Evolutionary conservation across 768 basidiomycete species (phyloP), one percentile per base, ranked within the genome.

Genomic region (Hemileccinum rubropunctum): DNA sequence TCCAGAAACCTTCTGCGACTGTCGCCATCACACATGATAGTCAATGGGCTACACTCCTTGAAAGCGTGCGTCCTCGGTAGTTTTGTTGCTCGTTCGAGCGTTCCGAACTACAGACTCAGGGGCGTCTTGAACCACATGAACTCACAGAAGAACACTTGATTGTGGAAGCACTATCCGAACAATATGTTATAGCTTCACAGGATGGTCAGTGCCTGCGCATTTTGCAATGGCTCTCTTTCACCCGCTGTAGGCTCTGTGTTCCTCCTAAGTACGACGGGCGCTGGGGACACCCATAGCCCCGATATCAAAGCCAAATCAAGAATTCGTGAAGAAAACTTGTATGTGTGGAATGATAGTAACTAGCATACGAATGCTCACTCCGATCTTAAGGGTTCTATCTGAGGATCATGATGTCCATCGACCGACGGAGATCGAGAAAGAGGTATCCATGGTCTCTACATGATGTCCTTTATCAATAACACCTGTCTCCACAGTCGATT

Each of bases 1-100:
- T 37, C 18, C n/a, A 48, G 47, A 33, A 34, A 7, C 32, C 38
- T 27, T 51, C 44, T n/a, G 43, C 50, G 8, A 41, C 39, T 6
- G 39, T 51, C 4, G 44, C 44, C 6, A 34, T 51, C 6, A 45
- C 50, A 26, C 44, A 51, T 18, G 50, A 51, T 9, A 51, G 38
- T 40, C 50, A 51, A 11, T 51, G 50, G 50, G 18, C 18, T 20
- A 30, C 32, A 23, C 32, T 51, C 5, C 44, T 51, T 12, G 20
- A 51, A 33, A 51, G 39, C 7, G 50, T 45, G 30, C 4, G 35
- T 43, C 21, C 36, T 44, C 32, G 3, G n/a, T 15, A 14, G 15
- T 40, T 26, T 23, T 35, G 20, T 9, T 42, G 14, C 34, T 15
- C 2, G 14, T 28, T 42, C 15, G 13, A 20, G 33, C 18, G 3